Conservation (phyloP, 441 rosid genomes). For the Gossypium gossypioides region DNA sequence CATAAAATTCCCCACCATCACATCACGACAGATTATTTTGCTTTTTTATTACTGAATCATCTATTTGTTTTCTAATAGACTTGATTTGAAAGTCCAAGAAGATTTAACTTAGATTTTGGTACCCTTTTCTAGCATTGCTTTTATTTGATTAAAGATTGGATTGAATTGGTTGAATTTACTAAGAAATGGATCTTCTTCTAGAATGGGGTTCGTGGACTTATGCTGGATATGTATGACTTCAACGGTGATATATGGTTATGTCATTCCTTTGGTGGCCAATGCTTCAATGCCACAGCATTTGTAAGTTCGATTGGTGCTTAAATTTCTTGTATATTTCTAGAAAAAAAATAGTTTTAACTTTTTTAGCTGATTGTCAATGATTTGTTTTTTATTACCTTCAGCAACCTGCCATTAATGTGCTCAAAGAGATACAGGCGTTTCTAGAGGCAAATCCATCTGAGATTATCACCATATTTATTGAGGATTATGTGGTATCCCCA, state of each 20-base stretch:
- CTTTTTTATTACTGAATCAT: neutral
- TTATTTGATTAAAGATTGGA: neutral
- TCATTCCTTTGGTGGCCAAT: constrained; percentile 59
- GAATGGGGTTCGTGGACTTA: constrained; percentile 94
- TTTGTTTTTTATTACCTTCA: constrained; percentile 21
- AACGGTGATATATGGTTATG: constrained; percentile 70
- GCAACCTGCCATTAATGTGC: constrained; percentile 79
- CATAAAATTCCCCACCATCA: neutral
- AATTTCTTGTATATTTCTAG: neutral
- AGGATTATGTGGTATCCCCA: constrained; percentile 74
- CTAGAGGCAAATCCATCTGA: constrained; percentile 63
- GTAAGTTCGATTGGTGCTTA: constrained; percentile 40
- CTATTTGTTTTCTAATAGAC: neutral
- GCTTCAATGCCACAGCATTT: constrained; percentile 69
- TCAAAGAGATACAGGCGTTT: constrained; percentile 61
- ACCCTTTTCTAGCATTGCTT: neutral
- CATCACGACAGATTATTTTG: neutral
- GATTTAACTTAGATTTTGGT: neutral
- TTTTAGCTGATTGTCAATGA: neutral
- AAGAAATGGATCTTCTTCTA: constrained; percentile 19
- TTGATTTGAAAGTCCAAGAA: neutral
- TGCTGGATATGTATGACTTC: constrained; percentile 90
- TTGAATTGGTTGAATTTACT: neutral
- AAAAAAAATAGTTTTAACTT: neutral
- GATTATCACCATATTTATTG: constrained; percentile 79